Conservation (phyloP, 768 basidiomycete species). For the Leccinellum albellum region DNA sequence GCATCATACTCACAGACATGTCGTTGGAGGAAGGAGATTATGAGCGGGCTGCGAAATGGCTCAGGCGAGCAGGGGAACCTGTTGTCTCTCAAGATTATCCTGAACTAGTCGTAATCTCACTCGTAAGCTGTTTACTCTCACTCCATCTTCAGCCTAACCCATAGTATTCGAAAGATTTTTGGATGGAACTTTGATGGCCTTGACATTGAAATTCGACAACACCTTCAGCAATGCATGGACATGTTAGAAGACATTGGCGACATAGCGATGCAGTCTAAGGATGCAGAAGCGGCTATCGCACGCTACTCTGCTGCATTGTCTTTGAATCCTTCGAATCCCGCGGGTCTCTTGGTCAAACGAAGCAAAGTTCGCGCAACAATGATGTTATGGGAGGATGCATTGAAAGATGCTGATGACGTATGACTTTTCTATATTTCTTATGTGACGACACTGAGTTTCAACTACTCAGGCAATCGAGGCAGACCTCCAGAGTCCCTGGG, state of each 20-base stretch:
- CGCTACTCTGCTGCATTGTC: background rate
- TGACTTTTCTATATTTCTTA: background rate
- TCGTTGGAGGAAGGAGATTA: background rate
- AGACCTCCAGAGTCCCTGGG: background rate
- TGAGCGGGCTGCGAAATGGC: background rate
- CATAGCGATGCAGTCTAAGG: background rate
- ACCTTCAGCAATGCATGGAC: background rate
- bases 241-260: background rate
- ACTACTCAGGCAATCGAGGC: background rate
- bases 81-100: background rate
- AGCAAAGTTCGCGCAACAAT: background rate
- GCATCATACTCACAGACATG: background rate
- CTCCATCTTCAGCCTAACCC: background rate
- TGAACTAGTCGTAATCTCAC: constrained; percentile 2
- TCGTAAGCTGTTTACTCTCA: background rate
- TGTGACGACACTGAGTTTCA: background rate
- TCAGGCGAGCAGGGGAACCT: background rate
- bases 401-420: constrained; percentile 3
- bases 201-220: background rate
- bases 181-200: constrained; percentile 13
- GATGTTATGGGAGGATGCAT: constrained; percentile 4
- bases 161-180: constrained; percentile 1
- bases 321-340: background rate
- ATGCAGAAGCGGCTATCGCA: constrained; percentile 2
- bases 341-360: constrained; percentile 6